Base-by-base conservation (phyloP, 306 rosid species). In the Dryas drummondii region DNA sequence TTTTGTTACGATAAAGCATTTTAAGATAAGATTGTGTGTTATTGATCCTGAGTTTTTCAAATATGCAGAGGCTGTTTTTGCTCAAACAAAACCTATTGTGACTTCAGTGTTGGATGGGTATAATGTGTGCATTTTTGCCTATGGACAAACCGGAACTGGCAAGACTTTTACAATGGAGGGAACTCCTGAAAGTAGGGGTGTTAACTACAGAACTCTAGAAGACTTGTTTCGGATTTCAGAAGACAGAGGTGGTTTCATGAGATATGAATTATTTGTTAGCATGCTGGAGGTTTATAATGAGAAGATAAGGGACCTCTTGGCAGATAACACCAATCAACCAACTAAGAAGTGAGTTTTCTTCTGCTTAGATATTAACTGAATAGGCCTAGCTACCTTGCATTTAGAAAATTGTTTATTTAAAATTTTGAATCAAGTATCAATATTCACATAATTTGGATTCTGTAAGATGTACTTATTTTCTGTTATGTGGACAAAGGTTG, bases 121-220 rank as follows among this genome's bases (percentile, higher is more conserved):
- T 51, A 94, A 94, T 74, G 97, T 92, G 57, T 92, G 99, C 82
- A 92, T 94, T 63, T 92, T 94, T 89, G 97, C 99, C 49, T 94
- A 94, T 4, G 99, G 99, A n/a, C 99, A 94, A 90, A 94, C 99
- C 27, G 99, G 99, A 68, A 92, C 99, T 7, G 99, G 99, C 27
- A 94, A 94, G 82, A 94, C 99, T 37, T 94, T 88, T 82, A 94
- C 99, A 1, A 94, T 94, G 99, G 99, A 94, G 80, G 99, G 99
- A 76, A 90, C 93, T 48, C 84, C 85, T 5, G 96, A 90, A 73
- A 83, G 85, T 50, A 92, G 99, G 80, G 99, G 99, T 78, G 99
- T 94, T 59, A 94, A 94, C 82, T 92, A 89, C 86, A 87, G 98
- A 80, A 94, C 99, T 32, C 84, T 94, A 73, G 91, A 87, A 76